A percentile compares a stretch with the other conserved stretches of the same genome.
These are phyloP conservation scores for Nothopassalora personata DNA, from an alignment of 2,329 filamentous ascomycete species.

Conservation along the genomic window DNA sequence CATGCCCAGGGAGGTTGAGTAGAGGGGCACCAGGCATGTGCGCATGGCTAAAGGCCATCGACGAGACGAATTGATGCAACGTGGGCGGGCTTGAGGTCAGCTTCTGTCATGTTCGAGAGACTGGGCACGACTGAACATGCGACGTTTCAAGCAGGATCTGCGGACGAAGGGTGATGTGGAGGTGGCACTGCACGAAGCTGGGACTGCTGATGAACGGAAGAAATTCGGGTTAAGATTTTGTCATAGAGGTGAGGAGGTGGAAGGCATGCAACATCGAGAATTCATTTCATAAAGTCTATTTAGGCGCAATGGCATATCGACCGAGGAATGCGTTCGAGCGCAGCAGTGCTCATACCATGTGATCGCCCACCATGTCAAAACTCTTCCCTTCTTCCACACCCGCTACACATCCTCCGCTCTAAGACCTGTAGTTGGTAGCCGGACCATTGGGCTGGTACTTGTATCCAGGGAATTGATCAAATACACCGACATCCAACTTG, in stretches of 20 bases:
- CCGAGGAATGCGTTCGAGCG: not conserved
- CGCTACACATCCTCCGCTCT: not conserved
- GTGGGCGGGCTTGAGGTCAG: not conserved
- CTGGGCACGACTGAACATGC: not conserved
- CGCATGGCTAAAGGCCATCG: not conserved
- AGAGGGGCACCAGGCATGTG: not conserved
- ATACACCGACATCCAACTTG: constrained; percentile 16
- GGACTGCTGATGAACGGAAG: not conserved
- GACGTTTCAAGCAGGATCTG: not conserved
- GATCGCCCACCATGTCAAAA: not conserved
- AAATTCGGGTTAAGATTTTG: not conserved
- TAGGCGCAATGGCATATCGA: not conserved
- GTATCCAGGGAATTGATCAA: constrained; percentile 24
- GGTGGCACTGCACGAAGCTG: not conserved
- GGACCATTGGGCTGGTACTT: constrained; percentile 22
- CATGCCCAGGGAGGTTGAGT: not conserved
- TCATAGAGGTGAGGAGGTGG: not conserved
- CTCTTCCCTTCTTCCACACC: not conserved
- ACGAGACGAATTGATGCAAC: not conserved
- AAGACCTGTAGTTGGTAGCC: constrained; percentile 21
- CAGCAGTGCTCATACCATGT: not conserved
- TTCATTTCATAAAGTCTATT: not conserved
- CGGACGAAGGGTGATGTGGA: not conserved
- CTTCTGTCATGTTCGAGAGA: not conserved
- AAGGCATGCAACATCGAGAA: not conserved